phyloP scores from a whole-genome alignment of 2,329 filamentous ascomycete species.

The Trichoderma sp. region DNA sequence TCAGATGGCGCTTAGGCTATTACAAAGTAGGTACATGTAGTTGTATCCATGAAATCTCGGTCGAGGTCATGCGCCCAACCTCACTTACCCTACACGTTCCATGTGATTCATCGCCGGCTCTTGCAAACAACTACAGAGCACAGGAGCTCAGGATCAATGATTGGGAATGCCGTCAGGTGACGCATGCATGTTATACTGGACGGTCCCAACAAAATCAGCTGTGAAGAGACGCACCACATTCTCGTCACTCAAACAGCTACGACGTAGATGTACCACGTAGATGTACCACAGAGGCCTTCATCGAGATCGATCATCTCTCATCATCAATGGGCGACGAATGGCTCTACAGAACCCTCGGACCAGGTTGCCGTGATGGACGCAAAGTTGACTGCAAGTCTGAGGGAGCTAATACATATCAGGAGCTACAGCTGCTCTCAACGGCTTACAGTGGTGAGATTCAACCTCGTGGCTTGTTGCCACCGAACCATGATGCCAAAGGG shows the following conservation, averaged over 20 bases:
- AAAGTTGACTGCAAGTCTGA: not conserved
- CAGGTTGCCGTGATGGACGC: not conserved
- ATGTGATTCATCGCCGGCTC: constrained; percentile 23
- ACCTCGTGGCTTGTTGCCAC: constrained; percentile 14
- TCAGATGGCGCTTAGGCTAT: not conserved
- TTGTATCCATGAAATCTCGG: not conserved
- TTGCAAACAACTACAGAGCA: not conserved
- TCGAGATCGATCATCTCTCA: not conserved
- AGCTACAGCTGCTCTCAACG: not conserved
- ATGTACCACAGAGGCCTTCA: not conserved
- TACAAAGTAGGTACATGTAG: too few species aligned
- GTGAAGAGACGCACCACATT: not conserved
- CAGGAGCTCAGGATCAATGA: not conserved
- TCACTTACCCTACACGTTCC: constrained; percentile 22
- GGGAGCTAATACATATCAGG: not conserved
- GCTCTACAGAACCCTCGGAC: not conserved
- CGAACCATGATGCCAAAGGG: not conserved
- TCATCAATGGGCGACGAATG: not conserved
- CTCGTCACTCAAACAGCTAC: too few species aligned
- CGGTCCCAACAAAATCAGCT: constrained; percentile 10
- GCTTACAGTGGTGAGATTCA: constrained; percentile 14
- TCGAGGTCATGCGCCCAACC: constrained; percentile 15
- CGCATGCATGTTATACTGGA: constrained; percentile 15
- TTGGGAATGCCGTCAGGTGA: constrained; percentile 22
- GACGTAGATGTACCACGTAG: not conserved